Evolutionary conservation across 495 filamentous ascomycete genomes (phyloP).

Genomic region (Aspergillus homomorphus): DNA sequence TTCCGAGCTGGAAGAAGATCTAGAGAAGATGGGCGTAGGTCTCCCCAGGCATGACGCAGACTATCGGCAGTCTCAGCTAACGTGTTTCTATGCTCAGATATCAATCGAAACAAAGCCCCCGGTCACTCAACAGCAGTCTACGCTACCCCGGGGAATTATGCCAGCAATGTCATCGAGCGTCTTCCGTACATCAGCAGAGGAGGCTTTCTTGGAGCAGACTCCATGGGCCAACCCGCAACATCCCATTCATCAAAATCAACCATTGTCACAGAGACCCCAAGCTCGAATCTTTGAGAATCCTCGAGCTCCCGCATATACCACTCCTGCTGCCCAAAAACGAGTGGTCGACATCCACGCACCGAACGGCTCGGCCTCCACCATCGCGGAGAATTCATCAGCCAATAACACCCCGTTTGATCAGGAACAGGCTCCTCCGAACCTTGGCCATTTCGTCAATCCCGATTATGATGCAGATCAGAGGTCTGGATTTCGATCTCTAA

Average conservation of each 20-base stretch:
- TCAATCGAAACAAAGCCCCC: constrained; percentile 32
- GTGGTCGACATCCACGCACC: constrained; percentile 50
- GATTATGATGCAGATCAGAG: constrained; percentile 41
- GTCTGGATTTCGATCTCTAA: constrained; percentile 42
- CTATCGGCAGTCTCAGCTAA: constrained; percentile 10
- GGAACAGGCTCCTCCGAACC: constrained; percentile 26
- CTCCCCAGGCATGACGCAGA: neutral
- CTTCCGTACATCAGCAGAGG: constrained; percentile 61
- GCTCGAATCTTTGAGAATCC: constrained; percentile 30
- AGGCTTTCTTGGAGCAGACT: constrained; percentile 77
- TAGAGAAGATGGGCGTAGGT: constrained; percentile 88
- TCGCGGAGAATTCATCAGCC: constrained; percentile 51
- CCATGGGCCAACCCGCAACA: constrained; percentile 89
- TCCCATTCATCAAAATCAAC: constrained; percentile 60
- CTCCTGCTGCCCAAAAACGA: constrained; percentile 53
- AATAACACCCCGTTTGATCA: constrained; percentile 50
- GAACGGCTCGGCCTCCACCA: constrained; percentile 56
- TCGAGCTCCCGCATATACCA: constrained; percentile 41
- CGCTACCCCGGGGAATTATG: constrained; percentile 31
- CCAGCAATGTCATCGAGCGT: constrained; percentile 38
- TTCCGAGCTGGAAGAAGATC: constrained; percentile 77
- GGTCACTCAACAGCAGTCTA: constrained; percentile 22
- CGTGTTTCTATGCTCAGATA: constrained; percentile 29
- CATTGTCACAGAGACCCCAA: constrained; percentile 35
- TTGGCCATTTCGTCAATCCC: constrained; percentile 29